A percentile compares a stretch with the other conserved stretches of the same genome.
phyloP scores from a whole-genome alignment of 1,284 basidiomycete species.

The Microbotryomycetes sp. region DNA sequence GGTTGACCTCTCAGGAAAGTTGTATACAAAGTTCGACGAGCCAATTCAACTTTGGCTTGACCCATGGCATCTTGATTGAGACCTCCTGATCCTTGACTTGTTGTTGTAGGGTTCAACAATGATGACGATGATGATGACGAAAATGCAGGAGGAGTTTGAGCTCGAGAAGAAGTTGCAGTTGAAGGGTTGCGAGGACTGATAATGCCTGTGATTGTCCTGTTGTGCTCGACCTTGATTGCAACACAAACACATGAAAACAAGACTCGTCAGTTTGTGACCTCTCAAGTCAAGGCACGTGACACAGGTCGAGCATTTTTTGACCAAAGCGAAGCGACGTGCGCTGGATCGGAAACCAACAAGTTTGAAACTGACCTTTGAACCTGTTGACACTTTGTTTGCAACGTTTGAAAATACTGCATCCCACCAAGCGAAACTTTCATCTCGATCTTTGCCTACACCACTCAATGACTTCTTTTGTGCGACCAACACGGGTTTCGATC shows the following conservation, averaged over 20 bases:
- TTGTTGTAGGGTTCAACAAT: too few relatives aligned
- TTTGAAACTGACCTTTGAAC: slow-evolving; percentile 50
- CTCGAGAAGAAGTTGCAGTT: slow-evolving; percentile 38
- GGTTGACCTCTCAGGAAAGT: slow-evolving; percentile 63
- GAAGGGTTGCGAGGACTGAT: slow-evolving; percentile 41
- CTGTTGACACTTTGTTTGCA: slow-evolving; percentile 20
- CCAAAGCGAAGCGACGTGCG: slow-evolving; percentile 13
- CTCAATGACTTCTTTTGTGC: slow-evolving; percentile 74
- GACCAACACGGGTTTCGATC: slow-evolving; percentile 61
- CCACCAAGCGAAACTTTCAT: slow-evolving; percentile 92
- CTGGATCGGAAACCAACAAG: slow-evolving; percentile 52
- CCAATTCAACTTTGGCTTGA: slow-evolving; percentile 67
- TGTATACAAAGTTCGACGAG: slow-evolving; percentile 65
- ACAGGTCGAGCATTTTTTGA: too few relatives aligned
- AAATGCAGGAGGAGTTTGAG: neutral
- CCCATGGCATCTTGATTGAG: slow-evolving; percentile 54
- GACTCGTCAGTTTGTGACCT: slow-evolving; percentile 49
- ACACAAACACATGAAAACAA: slow-evolving; percentile 10
- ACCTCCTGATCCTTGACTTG: neutral
- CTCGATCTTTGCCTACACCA: slow-evolving; percentile 82
- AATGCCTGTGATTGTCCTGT: slow-evolving; percentile 65
- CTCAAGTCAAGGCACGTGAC: neutral
- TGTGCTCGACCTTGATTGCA: slow-evolving; percentile 4
- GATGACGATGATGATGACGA: neutral
- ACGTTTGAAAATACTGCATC: slow-evolving; percentile 53